phyloP scores from a whole-genome alignment of 2,329 filamentous ascomycete genomes.

The Hypoxylon sp. region DNA sequence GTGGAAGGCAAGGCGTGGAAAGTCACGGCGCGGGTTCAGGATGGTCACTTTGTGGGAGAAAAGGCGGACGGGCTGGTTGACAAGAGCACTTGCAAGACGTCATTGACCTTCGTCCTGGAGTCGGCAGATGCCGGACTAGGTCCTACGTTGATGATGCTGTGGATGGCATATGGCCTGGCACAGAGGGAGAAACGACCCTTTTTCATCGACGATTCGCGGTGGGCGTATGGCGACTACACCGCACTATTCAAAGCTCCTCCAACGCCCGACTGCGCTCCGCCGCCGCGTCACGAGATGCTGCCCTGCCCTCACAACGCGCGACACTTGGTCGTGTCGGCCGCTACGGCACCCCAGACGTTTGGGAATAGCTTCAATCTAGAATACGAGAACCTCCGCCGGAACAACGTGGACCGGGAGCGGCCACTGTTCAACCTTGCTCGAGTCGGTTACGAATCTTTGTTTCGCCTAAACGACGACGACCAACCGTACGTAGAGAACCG shows the following conservation, averaged over 20 bases:
- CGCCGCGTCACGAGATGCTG: constrained; percentile 76
- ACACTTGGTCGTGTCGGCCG: constrained; percentile 76
- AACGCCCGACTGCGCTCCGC: constrained; percentile 70
- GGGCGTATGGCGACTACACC: constrained; percentile 80
- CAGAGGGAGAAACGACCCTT: constrained; percentile 77
- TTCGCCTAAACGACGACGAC: constrained; percentile 72
- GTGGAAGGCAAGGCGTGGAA: constrained; percentile 50
- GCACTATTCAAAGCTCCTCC: constrained; percentile 76
- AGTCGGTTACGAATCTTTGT: constrained; percentile 76
- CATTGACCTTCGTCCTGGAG: constrained; percentile 81
- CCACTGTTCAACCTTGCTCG: constrained; percentile 74
- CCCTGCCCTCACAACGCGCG: constrained; percentile 80
- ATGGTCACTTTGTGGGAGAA: constrained; percentile 56
- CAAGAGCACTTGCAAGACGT: constrained; percentile 69
- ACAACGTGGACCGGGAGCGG: constrained; percentile 60
- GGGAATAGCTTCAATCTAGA: constrained; percentile 64
- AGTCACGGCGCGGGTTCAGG: constrained; percentile 45
- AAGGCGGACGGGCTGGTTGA: constrained; percentile 53
- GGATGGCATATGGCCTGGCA: constrained; percentile 84
- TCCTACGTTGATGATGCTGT: constrained; percentile 77
- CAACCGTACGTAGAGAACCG: constrained; percentile 69
- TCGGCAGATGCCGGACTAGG: constrained; percentile 78
- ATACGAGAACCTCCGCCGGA: constrained; percentile 58
- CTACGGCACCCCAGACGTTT: constrained; percentile 71
- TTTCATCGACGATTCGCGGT: constrained; percentile 84